Evolutionary conservation across 257 asterid genomes (phyloP), one percentile per base, ranked within the genome.

Genomic region (Solanum chaucha): DNA sequence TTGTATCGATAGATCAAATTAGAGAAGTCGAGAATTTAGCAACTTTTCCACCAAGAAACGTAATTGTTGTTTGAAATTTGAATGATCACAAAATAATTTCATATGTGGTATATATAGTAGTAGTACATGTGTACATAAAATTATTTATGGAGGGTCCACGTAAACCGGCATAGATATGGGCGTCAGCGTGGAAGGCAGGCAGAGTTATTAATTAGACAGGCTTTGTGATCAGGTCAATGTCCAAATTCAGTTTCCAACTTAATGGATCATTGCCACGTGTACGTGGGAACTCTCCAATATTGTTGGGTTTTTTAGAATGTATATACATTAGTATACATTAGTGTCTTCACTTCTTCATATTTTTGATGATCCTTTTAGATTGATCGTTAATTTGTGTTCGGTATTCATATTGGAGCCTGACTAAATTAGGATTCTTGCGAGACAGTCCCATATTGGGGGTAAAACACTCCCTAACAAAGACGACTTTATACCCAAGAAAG

Each of bases 161-260:
- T 55, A 15, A 44, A 80, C 41, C 85, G 85, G 24, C 85, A 0
- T 46, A 48, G 85, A 24, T 46, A 80, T 80, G 85, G 84, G 65
- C 15, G 10, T 80, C 9, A 35, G 83, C 40, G 67, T 78, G 84
- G 85, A 46, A 46, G 35, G 67, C 26, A 17, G 65, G 41, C 11
- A 28, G 58, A 75, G 48, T 15, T 15, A 28, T 80, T 80, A 15
- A 80, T 80, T 80, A 41, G 36, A 28, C 26, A 34, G 38, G 82
- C 38, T 1, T 41, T 78, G 36, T 67, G 74, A 13, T 67, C 36
- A 26, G 4, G 38, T 44, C 65, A 80, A 46, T 12, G 85, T 80
- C 85, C 67, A 80, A 48, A 22, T 80, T 80, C 85, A 80, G 28
- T 64, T 80, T 46, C 68, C 85, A 48, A 80, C 28, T 51, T 44